Base-by-base conservation (phyloP, 2,329 filamentous ascomycete genomes). In the Curvularia lunata region DNA sequence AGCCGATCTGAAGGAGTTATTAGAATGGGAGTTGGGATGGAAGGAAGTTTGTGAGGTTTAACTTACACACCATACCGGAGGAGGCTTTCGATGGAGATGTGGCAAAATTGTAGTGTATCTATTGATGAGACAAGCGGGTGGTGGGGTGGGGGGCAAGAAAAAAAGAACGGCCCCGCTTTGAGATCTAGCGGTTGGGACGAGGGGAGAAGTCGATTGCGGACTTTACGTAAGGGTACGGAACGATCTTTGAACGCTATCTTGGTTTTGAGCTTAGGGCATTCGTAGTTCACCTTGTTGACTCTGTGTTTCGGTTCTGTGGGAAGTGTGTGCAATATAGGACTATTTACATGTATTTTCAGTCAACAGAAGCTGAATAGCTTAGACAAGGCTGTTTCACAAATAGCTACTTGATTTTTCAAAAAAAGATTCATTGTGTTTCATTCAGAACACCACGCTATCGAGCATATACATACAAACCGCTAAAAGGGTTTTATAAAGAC, bases 11-110 rank as follows among this genome's bases (percentile, higher is more conserved):
- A 41, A 13, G 19, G 4, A 21, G 3, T 27, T 41, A 41, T 41
- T 41, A 41, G 40, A 23, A 21, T 41, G 32, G n/a, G 19, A 25
- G 12, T 9, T 37, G 16, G 21, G 5, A 16, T 4, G 19, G 4
- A 23, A 25, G 7, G 18, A 13, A 4, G 10, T 13, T 41, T 23
- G 38, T 5, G 19, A 41, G 19, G 40, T 41, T 23, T 19, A 41
- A 41, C 40, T 41, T 41, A 41, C 40, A 41, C 40, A 41, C 40
- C 40, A 41, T 41, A 41, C 40, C 40, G 40, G 40, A 41, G 40
- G 21, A 27, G 25, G 25, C 25, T 10, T 23, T 41, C 21, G 40
- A 41, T 41, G 40, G 19, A 23, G 25, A 41, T 2, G 40, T 42
- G 40, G 40, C 12, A 42, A 42, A 42, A 42, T 27, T 42, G 21